Percentiles rank a stretch among this genome's conserved stretches.
Evolutionary conservation across 2,329 filamentous ascomycete genomes (phyloP).

Genomic region (Leptosphaerulina australis): DNA sequence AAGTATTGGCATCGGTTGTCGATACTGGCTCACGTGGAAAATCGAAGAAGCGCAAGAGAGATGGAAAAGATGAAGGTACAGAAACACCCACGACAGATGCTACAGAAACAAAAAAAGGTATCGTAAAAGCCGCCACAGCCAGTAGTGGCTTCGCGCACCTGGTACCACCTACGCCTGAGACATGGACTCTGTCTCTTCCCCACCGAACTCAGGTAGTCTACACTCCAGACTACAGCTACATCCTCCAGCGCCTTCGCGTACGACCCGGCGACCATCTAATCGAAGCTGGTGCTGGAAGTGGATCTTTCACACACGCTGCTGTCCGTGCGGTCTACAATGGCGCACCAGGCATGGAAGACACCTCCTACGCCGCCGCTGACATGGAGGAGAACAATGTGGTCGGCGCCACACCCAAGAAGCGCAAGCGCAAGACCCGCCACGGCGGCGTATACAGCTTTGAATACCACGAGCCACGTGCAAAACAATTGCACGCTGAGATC

Average conservation of each 20-base stretch:
- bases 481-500: slow-evolving; percentile 73
- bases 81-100: slow-evolving; percentile 21
- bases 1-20: slow-evolving; percentile 86
- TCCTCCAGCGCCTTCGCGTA: slow-evolving; percentile 76
- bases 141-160: slow-evolving; percentile 76
- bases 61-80: slow-evolving; percentile 42
- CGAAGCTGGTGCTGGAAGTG: slow-evolving; percentile 81
- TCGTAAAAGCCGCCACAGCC: slow-evolving; percentile 56
- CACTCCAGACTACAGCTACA: slow-evolving; percentile 84
- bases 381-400: slow-evolving; percentile 43
- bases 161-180: slow-evolving; percentile 77
- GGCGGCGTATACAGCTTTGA: slow-evolving; percentile 84
- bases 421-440: slow-evolving; percentile 45
- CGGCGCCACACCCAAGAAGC: slow-evolving; percentile 24
- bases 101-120: slow-evolving; percentile 43
- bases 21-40: slow-evolving; percentile 89
- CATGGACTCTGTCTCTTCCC: slow-evolving; percentile 80
- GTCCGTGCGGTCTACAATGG: slow-evolving; percentile 78
- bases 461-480: slow-evolving; percentile 74
- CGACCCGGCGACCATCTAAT: slow-evolving; percentile 75
- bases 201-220: slow-evolving; percentile 88
- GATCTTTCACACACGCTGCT: slow-evolving; percentile 82
- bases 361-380: slow-evolving; percentile 16
- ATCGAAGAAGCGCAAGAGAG: slow-evolving; percentile 56
- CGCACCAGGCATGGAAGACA: slow-evolving; percentile 55